These are phyloP conservation scores for Lyophyllum semitale DNA, from an alignment of 768 basidiomycete genomes.

Conservation along the genomic window DNA sequence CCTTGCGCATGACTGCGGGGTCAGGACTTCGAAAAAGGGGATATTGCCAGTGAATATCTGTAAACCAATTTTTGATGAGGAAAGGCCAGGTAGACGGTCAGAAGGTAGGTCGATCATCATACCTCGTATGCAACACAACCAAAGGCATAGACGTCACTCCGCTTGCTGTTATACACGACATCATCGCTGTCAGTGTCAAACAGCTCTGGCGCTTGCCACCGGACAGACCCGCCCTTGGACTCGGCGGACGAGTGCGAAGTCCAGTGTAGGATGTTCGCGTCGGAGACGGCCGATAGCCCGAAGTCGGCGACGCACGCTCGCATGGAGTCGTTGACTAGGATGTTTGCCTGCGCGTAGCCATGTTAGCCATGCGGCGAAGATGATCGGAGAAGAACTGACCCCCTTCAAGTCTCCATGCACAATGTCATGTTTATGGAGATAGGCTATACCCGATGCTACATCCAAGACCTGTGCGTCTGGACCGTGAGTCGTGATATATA, in stretches of 20 bases:
- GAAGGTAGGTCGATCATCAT: background rate
- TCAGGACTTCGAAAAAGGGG: constrained; percentile 22
- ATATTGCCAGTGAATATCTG: constrained; percentile 21
- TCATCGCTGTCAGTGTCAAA: constrained; percentile 14
- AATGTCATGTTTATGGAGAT: constrained; percentile 34
- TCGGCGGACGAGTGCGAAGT: constrained; percentile 11
- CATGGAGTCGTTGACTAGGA: constrained; percentile 19
- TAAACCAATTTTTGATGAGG: background rate
- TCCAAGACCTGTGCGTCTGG: constrained; percentile 27
- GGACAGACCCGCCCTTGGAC: constrained; percentile 15
- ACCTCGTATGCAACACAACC: constrained; percentile 5
- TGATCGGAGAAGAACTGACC: constrained; percentile 20
- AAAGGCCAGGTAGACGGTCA: no score
- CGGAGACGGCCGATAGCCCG: constrained; percentile 11
- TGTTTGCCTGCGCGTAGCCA: constrained; percentile 20
- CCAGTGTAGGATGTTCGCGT: constrained; percentile 17
- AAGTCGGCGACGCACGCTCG: constrained; percentile 21
- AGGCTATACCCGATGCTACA: constrained; percentile 30
- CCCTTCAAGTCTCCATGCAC: constrained; percentile 50
- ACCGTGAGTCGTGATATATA: background rate
- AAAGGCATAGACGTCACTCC: constrained; percentile 4
- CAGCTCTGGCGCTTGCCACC: constrained; percentile 26
- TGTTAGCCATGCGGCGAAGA: background rate
- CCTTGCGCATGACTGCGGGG: constrained; percentile 19
- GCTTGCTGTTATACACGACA: constrained; percentile 4